Base-by-base conservation (phyloP, 495 filamentous ascomycete species). In the Aspergillus sclerotioniger region DNA sequence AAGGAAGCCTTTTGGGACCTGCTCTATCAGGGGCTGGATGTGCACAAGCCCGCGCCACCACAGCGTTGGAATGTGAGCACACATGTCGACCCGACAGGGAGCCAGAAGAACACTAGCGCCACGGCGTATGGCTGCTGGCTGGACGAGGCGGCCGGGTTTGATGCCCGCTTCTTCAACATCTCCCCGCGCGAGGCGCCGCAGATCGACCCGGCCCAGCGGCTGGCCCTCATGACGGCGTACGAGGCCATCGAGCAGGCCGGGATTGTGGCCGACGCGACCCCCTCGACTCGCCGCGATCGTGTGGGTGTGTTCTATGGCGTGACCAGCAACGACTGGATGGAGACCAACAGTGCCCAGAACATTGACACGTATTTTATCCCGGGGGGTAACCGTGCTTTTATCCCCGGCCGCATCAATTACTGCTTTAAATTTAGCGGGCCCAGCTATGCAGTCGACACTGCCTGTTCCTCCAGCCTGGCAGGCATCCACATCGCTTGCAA, bases 351-450 rank as follows among this genome's bases (percentile, higher is more conserved):
- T 12, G 50, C 31, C 0, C 69, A 70, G 53, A 55, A 69, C 8
- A 64, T 70, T 31, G 61, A 53, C 20, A 66, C 64, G 13, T 71
- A 72, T 41, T 57, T 28, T n/a, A 55, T 74, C 8, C 53, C 67
- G 9, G 71, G 70, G 6, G 62, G 58, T 3, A n/a, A 32, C 7
- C 61, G 71, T 13, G 68, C 67, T 0, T 75, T 75, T 61, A 70
- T 49, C 33, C 56, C 60, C 25, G 53, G 66, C 1, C 76, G 72
- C 84, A 62, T 88, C 80, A 81, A 78, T 53, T 84, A 84, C 64
- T 83, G 84, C 66, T 88, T 91, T 62, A 86, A 86, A 49, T 90
- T 90, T 62, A 79, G 76, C 32, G 90, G 90, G 0, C 88, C 89
- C 0, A 88, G 83, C 54, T 80, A 84, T 69, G 87, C 80, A 60